Conservation (phyloP, 2,329 filamentous ascomycete genomes). For the Epichloe uncinata region DNA sequence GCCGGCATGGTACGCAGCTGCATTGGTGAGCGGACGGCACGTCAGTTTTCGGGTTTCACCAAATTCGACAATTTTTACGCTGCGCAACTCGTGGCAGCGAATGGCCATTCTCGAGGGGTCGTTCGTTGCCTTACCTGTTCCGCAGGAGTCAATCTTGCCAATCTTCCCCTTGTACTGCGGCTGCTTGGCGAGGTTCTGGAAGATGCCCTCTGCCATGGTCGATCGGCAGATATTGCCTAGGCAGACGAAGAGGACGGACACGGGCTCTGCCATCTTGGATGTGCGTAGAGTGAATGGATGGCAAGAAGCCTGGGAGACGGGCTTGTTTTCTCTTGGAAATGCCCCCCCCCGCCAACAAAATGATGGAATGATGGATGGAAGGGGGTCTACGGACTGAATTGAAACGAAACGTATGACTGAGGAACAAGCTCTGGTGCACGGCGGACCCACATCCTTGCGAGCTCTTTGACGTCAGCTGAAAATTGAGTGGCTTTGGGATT, state of each 20-base stretch:
- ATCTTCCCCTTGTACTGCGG: constrained; percentile 47
- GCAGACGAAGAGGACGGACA: constrained; percentile 87
- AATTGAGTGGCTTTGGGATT: too few relatives aligned
- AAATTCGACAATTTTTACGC: not conserved
- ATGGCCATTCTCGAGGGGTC: not conserved
- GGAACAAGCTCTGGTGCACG: too few relatives aligned
- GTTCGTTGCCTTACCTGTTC: constrained; percentile 42
- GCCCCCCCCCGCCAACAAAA: not conserved
- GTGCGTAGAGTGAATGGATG: not conserved
- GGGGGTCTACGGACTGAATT: too few relatives aligned
- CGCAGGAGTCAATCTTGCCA: constrained; percentile 68
- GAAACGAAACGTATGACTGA: too few relatives aligned
- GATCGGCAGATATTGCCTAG: constrained; percentile 92
- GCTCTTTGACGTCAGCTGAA: too few relatives aligned
- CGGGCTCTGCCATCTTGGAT: constrained; percentile 23
- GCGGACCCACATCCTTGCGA: too few relatives aligned
- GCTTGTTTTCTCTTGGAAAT: not conserved
- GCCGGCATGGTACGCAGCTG: constrained; percentile 70
- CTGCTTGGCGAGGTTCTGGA: constrained; percentile 55
- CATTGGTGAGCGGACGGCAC: not conserved
- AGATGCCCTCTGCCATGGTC: constrained; percentile 93
- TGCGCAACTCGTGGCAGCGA: not conserved
- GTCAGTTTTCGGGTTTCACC: not conserved
- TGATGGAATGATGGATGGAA: not conserved
- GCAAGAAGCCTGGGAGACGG: not conserved